Evolutionary conservation across 2,329 filamentous ascomycete species (phyloP).

Genomic region (Nigrospora oryzae): DNA sequence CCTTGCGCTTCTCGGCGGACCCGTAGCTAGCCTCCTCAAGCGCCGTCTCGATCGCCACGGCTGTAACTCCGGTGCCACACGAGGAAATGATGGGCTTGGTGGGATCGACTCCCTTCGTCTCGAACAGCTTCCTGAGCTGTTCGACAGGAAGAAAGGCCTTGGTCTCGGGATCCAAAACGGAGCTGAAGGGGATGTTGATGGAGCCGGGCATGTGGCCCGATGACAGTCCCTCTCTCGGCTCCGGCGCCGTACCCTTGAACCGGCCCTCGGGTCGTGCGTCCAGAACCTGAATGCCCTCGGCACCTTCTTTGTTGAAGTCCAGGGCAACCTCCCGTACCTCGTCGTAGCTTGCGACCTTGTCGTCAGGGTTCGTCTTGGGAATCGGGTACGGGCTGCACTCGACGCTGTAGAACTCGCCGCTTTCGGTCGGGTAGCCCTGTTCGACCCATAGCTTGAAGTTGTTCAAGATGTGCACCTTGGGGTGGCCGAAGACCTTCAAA

Average conservation of each 20-base stretch:
- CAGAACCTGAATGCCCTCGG: conserved; percentile 76
- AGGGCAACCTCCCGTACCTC: conserved; percentile 70
- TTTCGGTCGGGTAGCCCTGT: conserved; percentile 71
- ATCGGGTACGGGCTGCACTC: conserved; percentile 59
- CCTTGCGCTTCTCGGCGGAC: conserved; percentile 53
- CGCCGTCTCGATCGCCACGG: conserved; percentile 82
- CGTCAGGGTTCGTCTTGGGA: conserved; percentile 44
- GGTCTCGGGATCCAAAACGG: conserved; percentile 72
- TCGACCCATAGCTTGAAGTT: conserved; percentile 95
- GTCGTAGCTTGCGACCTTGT: conserved; percentile 71
- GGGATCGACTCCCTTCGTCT: conserved; percentile 71
- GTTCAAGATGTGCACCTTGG: conserved; percentile 81
- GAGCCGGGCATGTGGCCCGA: conserved; percentile 91
- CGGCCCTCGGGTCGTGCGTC: conserved; percentile 76
- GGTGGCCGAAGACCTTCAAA: conserved; percentile 79
- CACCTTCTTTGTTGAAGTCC: conserved; percentile 73
- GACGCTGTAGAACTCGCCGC: conserved; percentile 62
- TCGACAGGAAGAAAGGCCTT: conserved; percentile 70
- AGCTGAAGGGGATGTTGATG: conserved; percentile 70
- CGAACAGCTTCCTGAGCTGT: conserved; percentile 67
- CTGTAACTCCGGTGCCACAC: conserved; percentile 92
- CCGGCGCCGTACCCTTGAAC: conserved; percentile 75
- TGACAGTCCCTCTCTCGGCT: conserved; percentile 76
- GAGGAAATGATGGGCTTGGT: conserved; percentile 75
- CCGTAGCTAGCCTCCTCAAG: conserved; percentile 72